Evolutionary conservation across 306 rosid genomes (phyloP).

Genomic region (Ochetophila trinervis): DNA sequence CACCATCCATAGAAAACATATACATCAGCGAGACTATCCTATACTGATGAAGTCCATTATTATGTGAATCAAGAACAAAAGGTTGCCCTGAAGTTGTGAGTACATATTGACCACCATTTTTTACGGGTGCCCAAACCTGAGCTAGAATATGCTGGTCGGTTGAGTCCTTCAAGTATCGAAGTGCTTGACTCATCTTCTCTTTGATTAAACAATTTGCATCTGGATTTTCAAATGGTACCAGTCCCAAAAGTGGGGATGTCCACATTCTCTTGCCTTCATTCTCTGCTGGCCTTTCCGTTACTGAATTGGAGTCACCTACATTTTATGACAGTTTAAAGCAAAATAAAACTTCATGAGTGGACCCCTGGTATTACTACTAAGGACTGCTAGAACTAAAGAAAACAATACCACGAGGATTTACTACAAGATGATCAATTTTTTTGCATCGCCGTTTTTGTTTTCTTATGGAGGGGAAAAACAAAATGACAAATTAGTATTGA

Average conservation of each 20-base stretch:
- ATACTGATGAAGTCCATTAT: conserved; percentile 71
- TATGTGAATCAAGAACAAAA: conserved; percentile 65
- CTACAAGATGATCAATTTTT: background rate
- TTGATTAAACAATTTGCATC: conserved; percentile 56
- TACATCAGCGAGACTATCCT: conserved; percentile 61
- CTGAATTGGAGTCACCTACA: conserved; percentile 49
- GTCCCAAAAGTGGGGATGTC: conserved; percentile 37
- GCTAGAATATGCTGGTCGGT: conserved; percentile 71
- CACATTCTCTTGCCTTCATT: conserved; percentile 30
- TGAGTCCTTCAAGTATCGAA: conserved; percentile 63
- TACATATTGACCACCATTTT: conserved; percentile 41
- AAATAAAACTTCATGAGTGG: conserved; percentile 22
- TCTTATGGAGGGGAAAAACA: background rate
- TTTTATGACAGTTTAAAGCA: conserved; percentile 28
- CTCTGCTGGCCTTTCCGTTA: conserved; percentile 37
- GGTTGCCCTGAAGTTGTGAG: conserved; percentile 92
- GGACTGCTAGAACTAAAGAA: background rate
- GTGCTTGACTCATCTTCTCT: conserved; percentile 85
- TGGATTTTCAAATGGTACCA: conserved; percentile 39
- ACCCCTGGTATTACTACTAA: background rate
- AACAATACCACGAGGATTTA: background rate
- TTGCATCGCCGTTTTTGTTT: conserved; percentile 15
- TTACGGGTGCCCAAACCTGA: conserved; percentile 91
- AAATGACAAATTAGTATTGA: background rate
- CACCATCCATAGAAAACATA: conserved; percentile 65